Evolutionary conservation across 805 yeast genomes (phyloP).

Genomic region (Ogataea saltuana): DNA sequence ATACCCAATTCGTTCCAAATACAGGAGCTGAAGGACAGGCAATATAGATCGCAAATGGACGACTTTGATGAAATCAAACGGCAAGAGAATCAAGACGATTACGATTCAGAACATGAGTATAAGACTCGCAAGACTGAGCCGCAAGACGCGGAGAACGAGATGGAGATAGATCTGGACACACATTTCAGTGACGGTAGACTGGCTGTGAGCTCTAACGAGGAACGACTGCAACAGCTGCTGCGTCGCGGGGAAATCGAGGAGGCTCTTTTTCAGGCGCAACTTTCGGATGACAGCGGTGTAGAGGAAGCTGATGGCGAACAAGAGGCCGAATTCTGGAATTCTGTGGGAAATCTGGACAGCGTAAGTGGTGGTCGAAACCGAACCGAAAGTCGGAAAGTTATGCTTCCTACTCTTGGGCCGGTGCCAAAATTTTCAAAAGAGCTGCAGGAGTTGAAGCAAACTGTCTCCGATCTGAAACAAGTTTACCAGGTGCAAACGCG

Average conservation of each 20-base stretch:
- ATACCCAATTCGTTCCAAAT: slow-evolving; percentile 22
- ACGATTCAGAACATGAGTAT: slow-evolving; percentile 23
- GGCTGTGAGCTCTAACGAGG: slow-evolving; percentile 33
- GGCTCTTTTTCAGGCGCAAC: slow-evolving; percentile 34
- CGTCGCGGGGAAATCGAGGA: slow-evolving; percentile 37
- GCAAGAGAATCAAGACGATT: slow-evolving; percentile 23
- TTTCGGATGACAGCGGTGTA: slow-evolving; percentile 16
- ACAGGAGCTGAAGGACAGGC: slow-evolving; percentile 27
- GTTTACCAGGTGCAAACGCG: slow-evolving; percentile 4
- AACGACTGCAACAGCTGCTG: slow-evolving; percentile 27
- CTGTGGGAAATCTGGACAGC: slow-evolving; percentile 9
- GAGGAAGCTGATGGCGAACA: slow-evolving; percentile 13
- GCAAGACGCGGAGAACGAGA: slow-evolving; percentile 15
- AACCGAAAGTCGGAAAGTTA: neutral
- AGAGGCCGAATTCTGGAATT: slow-evolving; percentile 3
- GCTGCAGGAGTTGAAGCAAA: slow-evolving; percentile 1
- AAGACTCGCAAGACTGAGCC: slow-evolving; percentile 8
- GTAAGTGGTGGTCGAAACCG: no score
- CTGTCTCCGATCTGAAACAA: slow-evolving; percentile 1
- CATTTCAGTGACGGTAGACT: slow-evolving; percentile 31
- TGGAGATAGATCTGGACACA: slow-evolving; percentile 26
- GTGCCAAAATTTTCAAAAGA: slow-evolving; percentile 4
- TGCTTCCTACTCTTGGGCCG: neutral
- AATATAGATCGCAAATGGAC: slow-evolving; percentile 14
- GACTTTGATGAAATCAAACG: slow-evolving; percentile 18